Conservation (phyloP, 208 protist genomes). For the Crithidia thermophila region DNA sequence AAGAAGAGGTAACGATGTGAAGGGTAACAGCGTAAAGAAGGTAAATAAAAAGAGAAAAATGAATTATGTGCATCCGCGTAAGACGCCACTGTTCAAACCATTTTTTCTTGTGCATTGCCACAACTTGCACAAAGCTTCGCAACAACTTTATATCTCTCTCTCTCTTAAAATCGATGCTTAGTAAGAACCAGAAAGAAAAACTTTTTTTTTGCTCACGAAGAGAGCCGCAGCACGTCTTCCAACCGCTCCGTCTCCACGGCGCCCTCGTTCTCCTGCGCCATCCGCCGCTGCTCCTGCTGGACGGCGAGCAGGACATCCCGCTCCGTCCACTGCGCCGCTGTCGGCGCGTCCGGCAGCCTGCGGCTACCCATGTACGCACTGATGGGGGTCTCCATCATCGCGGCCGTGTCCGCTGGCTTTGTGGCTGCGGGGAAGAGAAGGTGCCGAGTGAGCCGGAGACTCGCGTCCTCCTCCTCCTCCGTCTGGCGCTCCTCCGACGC, state of each 20-base stretch:
- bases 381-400: not conserved
- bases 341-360: slow-evolving; percentile 19
- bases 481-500: no score
- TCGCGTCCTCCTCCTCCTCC: not conserved
- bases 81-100: no score
- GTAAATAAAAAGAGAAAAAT: no score
- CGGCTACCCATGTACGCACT: slow-evolving; percentile 23
- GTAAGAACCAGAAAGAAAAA: no score
- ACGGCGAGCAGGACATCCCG: slow-evolving; percentile 23
- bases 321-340: slow-evolving; percentile 27
- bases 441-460: slow-evolving; percentile 16
- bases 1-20: no score
- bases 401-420: not conserved
- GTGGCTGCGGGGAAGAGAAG: slow-evolving; percentile 22
- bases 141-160: no score
- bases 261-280: slow-evolving; percentile 21
- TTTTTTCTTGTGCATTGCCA: no score
- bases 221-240: slow-evolving; percentile 28
- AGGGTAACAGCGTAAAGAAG: no score
- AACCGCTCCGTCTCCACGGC: slow-evolving; percentile 20
- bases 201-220: not conserved
- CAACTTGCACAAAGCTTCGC: no score
- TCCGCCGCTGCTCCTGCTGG: slow-evolving; percentile 27
- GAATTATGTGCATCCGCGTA: no score
- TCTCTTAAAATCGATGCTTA: no score